Evolutionary conservation across 2,329 filamentous ascomycete genomes (phyloP).

Genomic region (Coniochaeta sp.): DNA sequence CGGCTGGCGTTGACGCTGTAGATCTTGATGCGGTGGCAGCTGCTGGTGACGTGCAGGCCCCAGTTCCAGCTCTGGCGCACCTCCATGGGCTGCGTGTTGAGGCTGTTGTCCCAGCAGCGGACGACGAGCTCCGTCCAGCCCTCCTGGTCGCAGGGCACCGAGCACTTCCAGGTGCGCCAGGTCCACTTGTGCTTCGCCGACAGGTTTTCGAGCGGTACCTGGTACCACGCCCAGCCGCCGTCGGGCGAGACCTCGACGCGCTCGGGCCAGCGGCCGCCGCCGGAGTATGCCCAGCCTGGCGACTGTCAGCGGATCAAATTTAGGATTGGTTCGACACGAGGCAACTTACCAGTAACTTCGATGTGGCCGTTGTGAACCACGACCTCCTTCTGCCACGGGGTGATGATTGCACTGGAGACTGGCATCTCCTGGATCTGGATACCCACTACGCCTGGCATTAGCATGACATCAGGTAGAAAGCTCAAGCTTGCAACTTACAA

Average conservation of each 20-base stretch:
- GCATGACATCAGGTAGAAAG: not conserved
- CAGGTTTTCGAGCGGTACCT: slow-evolving; percentile 51
- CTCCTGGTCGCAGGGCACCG: slow-evolving; percentile 54
- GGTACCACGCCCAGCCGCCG: slow-evolving; percentile 58
- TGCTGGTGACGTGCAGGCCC: slow-evolving; percentile 58
- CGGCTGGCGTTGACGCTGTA: slow-evolving; percentile 54
- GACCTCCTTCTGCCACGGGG: slow-evolving; percentile 51
- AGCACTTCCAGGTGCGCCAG: slow-evolving; percentile 58
- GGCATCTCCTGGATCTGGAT: slow-evolving; percentile 63
- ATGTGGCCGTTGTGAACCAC: slow-evolving; percentile 55
- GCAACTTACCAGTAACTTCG: slow-evolving; percentile 10
- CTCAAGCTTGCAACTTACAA: not conserved
- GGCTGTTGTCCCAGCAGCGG: slow-evolving; percentile 53
- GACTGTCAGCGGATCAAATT: not conserved
- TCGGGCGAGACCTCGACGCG: slow-evolving; percentile 57
- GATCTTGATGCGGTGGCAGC: slow-evolving; percentile 51
- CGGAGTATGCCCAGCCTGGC: slow-evolving; percentile 52
- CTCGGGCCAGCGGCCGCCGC: slow-evolving; percentile 52
- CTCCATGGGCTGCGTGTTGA: slow-evolving; percentile 48
- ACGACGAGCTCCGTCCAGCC: slow-evolving; percentile 54
- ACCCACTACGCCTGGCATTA: not conserved
- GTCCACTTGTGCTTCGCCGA: slow-evolving; percentile 54
- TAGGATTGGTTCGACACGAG: not conserved
- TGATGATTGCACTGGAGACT: slow-evolving; percentile 60
- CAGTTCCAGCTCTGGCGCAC: slow-evolving; percentile 40